These are phyloP conservation scores for Fusarium sp. DNA, from an alignment of 2,329 filamentous ascomycete genomes.

Conservation along the genomic window DNA sequence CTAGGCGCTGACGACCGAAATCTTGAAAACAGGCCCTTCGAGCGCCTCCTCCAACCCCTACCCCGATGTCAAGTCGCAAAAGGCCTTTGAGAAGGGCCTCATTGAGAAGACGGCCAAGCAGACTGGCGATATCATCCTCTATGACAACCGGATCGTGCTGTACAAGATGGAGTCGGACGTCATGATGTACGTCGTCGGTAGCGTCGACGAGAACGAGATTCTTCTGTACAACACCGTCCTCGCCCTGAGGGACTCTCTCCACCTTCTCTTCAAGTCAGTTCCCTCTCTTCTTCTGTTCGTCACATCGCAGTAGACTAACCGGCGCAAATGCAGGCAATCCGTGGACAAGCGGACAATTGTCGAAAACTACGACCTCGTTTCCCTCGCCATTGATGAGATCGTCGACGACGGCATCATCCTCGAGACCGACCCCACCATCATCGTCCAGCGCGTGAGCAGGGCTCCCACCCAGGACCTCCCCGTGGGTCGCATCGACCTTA, in stretches of 20 bases:
- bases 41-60: constrained; percentile 79
- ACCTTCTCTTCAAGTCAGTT: constrained; percentile 89
- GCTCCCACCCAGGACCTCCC: constrained; percentile 92
- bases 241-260: constrained; percentile 89
- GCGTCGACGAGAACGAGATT: constrained; percentile 95
- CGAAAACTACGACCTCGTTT: constrained; percentile 98
- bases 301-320: constrained; percentile 12
- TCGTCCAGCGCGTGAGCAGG: constrained; percentile 91
- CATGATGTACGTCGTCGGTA: constrained; percentile 93
- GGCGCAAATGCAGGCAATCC: constrained; percentile 74
- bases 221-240: constrained; percentile 94
- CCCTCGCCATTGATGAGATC: constrained; percentile 94
- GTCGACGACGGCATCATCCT: constrained; percentile 96
- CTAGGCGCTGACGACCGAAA: constrained; percentile 39
- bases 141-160: constrained; percentile 94
- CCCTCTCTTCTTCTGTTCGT: neutral
- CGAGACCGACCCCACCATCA: constrained; percentile 95
- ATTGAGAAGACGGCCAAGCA: constrained; percentile 97
- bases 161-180: constrained; percentile 99
- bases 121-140: constrained; percentile 94
- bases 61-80: constrained; percentile 90
- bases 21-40: constrained; percentile 47
- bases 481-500: constrained; percentile 93
- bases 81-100: constrained; percentile 95
- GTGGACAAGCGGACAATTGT: constrained; percentile 98